Evolutionary conservation across 1,284 basidiomycete species (phyloP).

Genomic region (Naganishia sp.): DNA sequence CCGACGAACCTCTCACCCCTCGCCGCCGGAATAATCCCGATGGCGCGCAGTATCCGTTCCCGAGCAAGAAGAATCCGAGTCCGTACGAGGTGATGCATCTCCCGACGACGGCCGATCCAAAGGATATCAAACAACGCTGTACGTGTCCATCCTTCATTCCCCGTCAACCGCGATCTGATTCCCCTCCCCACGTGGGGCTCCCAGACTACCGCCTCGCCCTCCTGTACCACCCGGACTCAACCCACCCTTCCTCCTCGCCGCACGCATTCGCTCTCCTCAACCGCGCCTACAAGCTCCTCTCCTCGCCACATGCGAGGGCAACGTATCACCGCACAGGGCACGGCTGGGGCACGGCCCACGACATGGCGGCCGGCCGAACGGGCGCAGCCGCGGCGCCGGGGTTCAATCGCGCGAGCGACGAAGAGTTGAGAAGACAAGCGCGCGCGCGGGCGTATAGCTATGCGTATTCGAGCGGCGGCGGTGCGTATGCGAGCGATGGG

Average conservation of each 20-base stretch:
- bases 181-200: too few species aligned
- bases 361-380: conserved; percentile 12
- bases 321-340: conserved; percentile 47
- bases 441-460: conserved; percentile 24
- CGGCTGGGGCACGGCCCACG: conserved; percentile 42
- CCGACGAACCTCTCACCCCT: background rate
- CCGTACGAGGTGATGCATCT: conserved; percentile 52
- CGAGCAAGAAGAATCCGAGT: conserved; percentile 31
- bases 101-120: conserved; percentile 39
- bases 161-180: background rate
- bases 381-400: background rate
- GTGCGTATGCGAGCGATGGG: conserved; percentile 9
- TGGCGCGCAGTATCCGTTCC: conserved; percentile 24
- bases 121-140: conserved; percentile 51
- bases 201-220: conserved; percentile 52
- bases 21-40: background rate
- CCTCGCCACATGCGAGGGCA: conserved; percentile 39
- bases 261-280: conserved; percentile 49
- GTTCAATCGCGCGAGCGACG: conserved; percentile 24
- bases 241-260: conserved; percentile 49
- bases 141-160: background rate
- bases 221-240: conserved; percentile 52
- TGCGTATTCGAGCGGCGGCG: conserved; percentile 5
- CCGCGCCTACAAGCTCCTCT: conserved; percentile 51
- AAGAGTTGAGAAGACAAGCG: conserved; percentile 23